Evolutionary conservation across 352 stramenopile species (phyloP).

Genomic region (Pythium scleroteichum): DNA sequence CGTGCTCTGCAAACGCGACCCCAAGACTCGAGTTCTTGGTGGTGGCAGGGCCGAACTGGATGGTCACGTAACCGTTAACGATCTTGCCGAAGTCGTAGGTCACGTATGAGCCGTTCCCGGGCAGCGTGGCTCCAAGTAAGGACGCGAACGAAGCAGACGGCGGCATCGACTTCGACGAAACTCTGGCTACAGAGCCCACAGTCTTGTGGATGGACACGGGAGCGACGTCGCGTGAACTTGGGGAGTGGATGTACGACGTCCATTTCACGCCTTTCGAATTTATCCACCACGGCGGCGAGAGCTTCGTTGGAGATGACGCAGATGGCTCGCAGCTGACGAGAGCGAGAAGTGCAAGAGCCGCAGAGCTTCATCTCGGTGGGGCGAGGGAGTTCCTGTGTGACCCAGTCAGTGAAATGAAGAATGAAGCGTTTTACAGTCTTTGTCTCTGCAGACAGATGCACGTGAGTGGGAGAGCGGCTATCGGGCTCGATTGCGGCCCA

Average conservation of each 20-base stretch:
- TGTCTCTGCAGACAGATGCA: too few species aligned
- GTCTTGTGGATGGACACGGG: neutral
- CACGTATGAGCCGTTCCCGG: slow-evolving; percentile 34
- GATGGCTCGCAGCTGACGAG: too few species aligned
- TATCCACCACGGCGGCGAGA: too few species aligned
- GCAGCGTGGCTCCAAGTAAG: slow-evolving; percentile 22
- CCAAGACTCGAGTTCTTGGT: slow-evolving; percentile 25
- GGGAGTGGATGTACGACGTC: slow-evolving; percentile 5
- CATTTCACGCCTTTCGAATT: neutral
- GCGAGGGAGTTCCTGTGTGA: too few species aligned
- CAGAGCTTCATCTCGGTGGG: too few species aligned
- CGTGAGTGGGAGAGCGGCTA: too few species aligned
- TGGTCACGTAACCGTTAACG: slow-evolving; percentile 32
- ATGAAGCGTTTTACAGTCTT: too few species aligned
- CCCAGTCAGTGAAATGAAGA: too few species aligned
- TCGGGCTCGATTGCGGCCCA: too few species aligned
- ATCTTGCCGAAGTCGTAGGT: slow-evolving; percentile 43
- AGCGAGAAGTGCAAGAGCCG: too few species aligned
- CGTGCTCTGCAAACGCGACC: slow-evolving; percentile 38
- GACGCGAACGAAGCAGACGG: neutral
- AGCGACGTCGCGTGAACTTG: neutral
- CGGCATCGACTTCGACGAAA: neutral
- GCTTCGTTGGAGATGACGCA: too few species aligned
- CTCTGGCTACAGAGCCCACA: neutral
- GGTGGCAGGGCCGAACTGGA: slow-evolving; percentile 31